Base-by-base conservation (phyloP, 768 basidiomycete genomes). In the Daedaleopsis nitida region DNA sequence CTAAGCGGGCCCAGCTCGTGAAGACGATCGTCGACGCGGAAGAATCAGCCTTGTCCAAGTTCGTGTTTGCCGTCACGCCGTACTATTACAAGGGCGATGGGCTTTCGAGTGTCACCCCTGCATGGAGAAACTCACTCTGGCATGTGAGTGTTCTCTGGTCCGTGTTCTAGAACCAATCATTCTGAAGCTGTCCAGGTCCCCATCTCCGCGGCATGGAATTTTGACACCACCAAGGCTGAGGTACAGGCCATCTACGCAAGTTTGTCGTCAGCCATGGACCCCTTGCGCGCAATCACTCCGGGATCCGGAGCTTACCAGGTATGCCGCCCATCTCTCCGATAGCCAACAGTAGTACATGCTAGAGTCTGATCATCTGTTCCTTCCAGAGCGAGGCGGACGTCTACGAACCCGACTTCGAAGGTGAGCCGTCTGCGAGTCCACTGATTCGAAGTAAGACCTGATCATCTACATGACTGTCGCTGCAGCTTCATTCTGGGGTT, bases 61-160 rank as follows among this genome's bases (percentile, higher is more conserved):
- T 49, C 23, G 27, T 57, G 24, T 57, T 57, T 23, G 27, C 56
- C 8, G 56, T 57, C 34, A 34, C 56, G 9, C 56, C 56, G 35
- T 49, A 23, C 32, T 49, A 23, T 23, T 57, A 49, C 56, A 37
- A 49, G n/a, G 56, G 37, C 23, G 56, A 49, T 45, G 56, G 47
- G 37, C 1, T 34, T 45, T 49, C 56, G 5, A 57, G 56, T 37
- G 47, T 57, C n/a, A 57, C 32, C 16, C 56, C 47, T 1, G 56
- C 49, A 12, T 57, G 56, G 56, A 45, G 56, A 13, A 35, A 38
- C 6, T 27, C 56, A 2, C 19, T 57, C 7, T 57, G 56, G 56
- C 56, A 57, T 19, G 56, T 57, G 5, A 45, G 56, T 38, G 13
- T 43, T 16, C 24, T 44, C 12, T 11, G 10, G 1, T 24, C 12